phyloP scores from a whole-genome alignment of 2,329 filamentous ascomycete species.

The Seiridium unicorne region DNA sequence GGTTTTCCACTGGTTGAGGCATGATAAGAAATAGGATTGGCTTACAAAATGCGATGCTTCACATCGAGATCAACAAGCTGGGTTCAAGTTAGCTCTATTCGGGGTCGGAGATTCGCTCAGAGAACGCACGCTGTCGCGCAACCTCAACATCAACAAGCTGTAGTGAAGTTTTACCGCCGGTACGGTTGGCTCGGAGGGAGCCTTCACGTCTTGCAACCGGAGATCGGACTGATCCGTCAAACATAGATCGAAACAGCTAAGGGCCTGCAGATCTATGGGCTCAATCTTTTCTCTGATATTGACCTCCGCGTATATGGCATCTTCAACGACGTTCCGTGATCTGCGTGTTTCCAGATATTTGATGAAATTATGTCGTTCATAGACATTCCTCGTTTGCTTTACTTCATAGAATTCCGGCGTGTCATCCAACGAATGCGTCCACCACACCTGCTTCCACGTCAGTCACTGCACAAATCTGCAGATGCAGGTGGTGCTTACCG shows the following conservation, averaged over 20 bases:
- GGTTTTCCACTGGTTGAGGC: too few species aligned
- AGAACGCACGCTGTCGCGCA: background rate
- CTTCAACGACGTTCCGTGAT: background rate
- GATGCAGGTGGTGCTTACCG: background rate
- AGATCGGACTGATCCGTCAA: background rate
- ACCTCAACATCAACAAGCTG: background rate
- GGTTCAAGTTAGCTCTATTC: background rate
- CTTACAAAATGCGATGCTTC: background rate
- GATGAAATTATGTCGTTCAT: background rate
- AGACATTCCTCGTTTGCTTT: background rate
- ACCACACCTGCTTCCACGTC: background rate
- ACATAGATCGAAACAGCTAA: background rate
- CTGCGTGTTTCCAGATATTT: background rate
- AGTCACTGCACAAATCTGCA: background rate
- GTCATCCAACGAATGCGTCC: background rate
- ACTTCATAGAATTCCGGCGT: background rate
- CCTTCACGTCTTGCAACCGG: background rate
- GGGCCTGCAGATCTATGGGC: background rate
- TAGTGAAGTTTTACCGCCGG: background rate
- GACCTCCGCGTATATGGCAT: background rate
- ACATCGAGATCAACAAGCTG: conserved; percentile 2
- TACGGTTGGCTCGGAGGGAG: background rate
- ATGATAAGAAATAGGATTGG: background rate
- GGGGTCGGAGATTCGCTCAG: background rate
- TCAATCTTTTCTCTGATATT: background rate